phyloP scores from a whole-genome alignment of 768 basidiomycete genomes.

The Leccinellum luteum region DNA sequence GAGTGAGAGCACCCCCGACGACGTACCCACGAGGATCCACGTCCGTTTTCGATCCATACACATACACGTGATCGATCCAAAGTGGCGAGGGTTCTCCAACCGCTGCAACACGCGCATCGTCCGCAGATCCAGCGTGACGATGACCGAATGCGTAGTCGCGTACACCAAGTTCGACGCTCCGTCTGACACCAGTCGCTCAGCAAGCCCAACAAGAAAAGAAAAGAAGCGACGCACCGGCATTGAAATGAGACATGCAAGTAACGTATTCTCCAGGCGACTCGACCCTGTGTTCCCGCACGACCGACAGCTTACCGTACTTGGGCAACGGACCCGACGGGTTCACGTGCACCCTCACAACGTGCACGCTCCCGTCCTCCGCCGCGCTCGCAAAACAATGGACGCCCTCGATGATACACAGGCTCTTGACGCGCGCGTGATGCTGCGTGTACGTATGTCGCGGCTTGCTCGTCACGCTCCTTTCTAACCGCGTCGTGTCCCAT shows the following conservation, averaged over 20 bases:
- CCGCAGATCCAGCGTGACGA: conserved; percentile 78
- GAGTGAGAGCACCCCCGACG: conserved; percentile 77
- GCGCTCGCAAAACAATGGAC: conserved; percentile 88
- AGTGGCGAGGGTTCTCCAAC: conserved; percentile 82
- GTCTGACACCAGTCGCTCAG: conserved; percentile 41
- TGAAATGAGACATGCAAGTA: conserved; percentile 79
- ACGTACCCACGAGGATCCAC: conserved; percentile 90
- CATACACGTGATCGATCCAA: conserved; percentile 81
- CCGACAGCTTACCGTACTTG: conserved; percentile 78
- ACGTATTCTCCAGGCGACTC: conserved; percentile 76
- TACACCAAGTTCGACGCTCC: conserved; percentile 79
- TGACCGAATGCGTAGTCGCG: conserved; percentile 76
- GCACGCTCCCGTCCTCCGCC: conserved; percentile 79
- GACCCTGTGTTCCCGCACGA: conserved; percentile 77
- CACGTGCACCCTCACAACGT: conserved; percentile 80
- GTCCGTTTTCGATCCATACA: conserved; percentile 81
- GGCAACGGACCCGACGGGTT: conserved; percentile 66
- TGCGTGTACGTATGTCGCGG: conserved; percentile 69
- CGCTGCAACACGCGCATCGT: conserved; percentile 75
- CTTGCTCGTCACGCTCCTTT: conserved; percentile 90
- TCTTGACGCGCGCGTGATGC: conserved; percentile 65
- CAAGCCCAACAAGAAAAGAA: background rate
- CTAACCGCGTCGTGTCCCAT: conserved; percentile 91
- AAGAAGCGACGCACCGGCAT: conserved; percentile 51
- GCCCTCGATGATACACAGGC: conserved; percentile 80